Base-by-base conservation (phyloP, 371 early-diverging fungal species). In the Mucor irregularis region DNA sequence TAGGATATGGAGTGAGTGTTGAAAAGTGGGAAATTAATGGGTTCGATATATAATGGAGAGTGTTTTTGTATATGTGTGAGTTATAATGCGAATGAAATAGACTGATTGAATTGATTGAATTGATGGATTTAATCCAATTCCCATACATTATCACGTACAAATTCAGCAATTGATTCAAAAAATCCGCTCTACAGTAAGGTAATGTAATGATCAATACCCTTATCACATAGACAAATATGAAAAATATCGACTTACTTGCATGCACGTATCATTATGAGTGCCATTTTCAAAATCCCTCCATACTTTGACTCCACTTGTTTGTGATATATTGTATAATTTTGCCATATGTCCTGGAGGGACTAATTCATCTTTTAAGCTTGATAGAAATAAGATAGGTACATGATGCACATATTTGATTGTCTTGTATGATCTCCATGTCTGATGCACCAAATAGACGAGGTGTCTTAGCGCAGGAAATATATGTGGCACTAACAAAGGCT, bases 211-310 rank as follows among this genome's bases (percentile, higher is more conserved):
- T 24, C 3, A 24, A 25, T 6, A 35, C 10, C 1, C 5, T 4
- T 35, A 19, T 16, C 8, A 17, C 22, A 28, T 3, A 31, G 11
- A 8, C n/a, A 34, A 17, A 49, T 13, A 25, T 9, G 2, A 39
- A 9, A 16, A 38, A 13, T 16, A 44, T 21, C n/a, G n/a, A 17
- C 46, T 46, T 66, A 71, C 74, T 64, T 76, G 73, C 69, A 92
- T 59, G 49, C 90, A 89, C 7, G 96, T 95, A 58, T 97, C 96
- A 65, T 97, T 96, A 69, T 97, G 97, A 38, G 85, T 88, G 8
- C 96, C 96, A 24, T 85, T 62, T n/a, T 78, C 71, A 71, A 97
- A 94, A 70, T 81, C 84, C 21, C 78, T 68, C 81, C 82, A 84
- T 13, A 66, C 69, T 49, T 82, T 76, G 10, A 66, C 68, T n/a